A percentile compares a stretch with the other conserved stretches of the same genome.
Conservation (phyloP, 2,329 filamentous ascomycete genomes). For the Colletotrichum sp. region DNA sequence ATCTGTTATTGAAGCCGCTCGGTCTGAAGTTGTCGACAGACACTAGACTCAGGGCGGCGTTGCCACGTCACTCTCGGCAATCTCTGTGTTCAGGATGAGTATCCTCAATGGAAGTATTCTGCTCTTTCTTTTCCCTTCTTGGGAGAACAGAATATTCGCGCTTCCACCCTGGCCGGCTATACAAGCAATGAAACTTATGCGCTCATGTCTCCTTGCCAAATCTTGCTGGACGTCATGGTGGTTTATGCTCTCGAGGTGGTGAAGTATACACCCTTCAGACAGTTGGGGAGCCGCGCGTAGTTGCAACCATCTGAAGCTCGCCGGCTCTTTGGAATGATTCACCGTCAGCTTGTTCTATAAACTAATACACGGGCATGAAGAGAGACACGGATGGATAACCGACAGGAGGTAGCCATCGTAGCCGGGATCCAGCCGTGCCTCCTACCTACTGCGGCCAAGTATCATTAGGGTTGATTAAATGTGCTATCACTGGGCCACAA, state of each 20-base stretch:
- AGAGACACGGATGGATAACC: rapidly evolving
- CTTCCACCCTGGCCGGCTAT: no score
- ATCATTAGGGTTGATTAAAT: rapidly evolving
- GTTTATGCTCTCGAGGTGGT: no score
- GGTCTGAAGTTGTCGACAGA: no score
- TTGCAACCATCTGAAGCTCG: not conserved
- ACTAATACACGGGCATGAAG: not conserved
- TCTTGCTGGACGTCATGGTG: no score
- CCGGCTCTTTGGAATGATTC: not conserved
- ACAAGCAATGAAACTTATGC: no score
- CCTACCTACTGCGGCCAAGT: not conserved
- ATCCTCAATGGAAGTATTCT: not conserved
- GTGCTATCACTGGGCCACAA: not conserved
- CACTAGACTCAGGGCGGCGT: no score
- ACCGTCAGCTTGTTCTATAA: not conserved
- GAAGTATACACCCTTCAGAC: not conserved
- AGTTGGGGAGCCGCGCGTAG: not conserved
- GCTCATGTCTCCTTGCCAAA: no score
- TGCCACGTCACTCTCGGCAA: no score
- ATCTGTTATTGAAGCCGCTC: no score
- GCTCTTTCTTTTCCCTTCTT: no score
- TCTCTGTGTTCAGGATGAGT: no score
- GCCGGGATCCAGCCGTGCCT: not conserved
- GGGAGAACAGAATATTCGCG: no score
- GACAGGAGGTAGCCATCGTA: not conserved